These are phyloP conservation scores for Rhizopogon roseolus DNA, from an alignment of 768 basidiomycete species.

Conservation along the genomic window DNA sequence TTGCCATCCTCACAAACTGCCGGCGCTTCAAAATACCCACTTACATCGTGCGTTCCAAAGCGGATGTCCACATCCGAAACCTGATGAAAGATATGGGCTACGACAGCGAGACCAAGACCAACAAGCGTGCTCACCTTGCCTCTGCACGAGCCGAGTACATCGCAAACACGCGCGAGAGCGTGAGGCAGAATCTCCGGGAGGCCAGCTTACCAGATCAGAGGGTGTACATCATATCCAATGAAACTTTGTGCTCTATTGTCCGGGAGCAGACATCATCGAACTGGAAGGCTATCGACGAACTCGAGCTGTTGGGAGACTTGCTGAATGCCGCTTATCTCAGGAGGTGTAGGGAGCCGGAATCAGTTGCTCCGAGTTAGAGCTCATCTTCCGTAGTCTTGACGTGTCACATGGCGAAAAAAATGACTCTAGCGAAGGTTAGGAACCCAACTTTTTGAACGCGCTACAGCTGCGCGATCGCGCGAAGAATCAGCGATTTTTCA, in stretches of 20 bases:
- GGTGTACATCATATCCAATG: conserved; percentile 23
- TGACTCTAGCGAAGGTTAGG: too few relatives aligned
- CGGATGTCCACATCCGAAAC: conserved; percentile 9
- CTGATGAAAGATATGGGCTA: conserved; percentile 1
- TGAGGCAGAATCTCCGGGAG: conserved; percentile 13
- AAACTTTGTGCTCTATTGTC: conserved; percentile 14
- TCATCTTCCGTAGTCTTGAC: too few relatives aligned
- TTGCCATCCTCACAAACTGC: conserved; percentile 19
- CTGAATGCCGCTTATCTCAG: background rate
- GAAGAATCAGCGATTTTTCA: too few relatives aligned
- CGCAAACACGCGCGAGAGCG: conserved; percentile 11
- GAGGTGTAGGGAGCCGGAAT: too few relatives aligned
- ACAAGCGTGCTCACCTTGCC: background rate
- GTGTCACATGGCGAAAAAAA: too few relatives aligned
- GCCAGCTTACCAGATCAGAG: conserved; percentile 20
- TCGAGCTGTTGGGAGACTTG: conserved; percentile 18
- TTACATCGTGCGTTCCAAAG: conserved; percentile 23
- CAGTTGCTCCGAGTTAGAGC: too few relatives aligned
- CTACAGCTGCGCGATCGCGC: too few relatives aligned
- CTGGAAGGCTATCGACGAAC: conserved; percentile 17
- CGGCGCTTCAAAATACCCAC: conserved; percentile 17
- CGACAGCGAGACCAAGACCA: background rate
- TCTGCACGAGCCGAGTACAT: conserved; percentile 10
- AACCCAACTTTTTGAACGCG: too few relatives aligned
- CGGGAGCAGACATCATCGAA: conserved; percentile 2